Evolutionary conservation across 1,284 basidiomycete species (phyloP), one percentile per base, ranked within the genome.

Genomic region (Sphagnurus paluster): DNA sequence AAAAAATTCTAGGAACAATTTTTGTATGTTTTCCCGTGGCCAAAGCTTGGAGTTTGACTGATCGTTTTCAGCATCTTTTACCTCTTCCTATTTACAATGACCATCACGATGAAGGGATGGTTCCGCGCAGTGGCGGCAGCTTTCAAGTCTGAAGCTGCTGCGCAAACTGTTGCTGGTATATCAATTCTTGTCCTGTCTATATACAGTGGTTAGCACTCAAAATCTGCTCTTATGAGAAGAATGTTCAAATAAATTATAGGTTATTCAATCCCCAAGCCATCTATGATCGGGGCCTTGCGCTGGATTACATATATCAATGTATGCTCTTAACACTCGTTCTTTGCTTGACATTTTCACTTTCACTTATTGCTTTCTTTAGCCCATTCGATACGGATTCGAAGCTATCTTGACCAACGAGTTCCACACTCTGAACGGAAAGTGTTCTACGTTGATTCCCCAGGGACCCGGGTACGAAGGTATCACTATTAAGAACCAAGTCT

Each of bases 221-320:
- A n/a, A n/a, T n/a, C n/a, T n/a, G n/a, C n/a, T n/a, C n/a, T n/a
- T n/a, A n/a, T n/a, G n/a, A n/a, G n/a, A n/a, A n/a, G n/a, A n/a
- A n/a, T n/a, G n/a, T n/a, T n/a, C n/a, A n/a, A n/a, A n/a, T n/a
- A n/a, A 76, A 77, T 57, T 24, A 58, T 48, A 38, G 62, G 71
- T 29, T 75, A 72, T 47, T 64, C 66, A 41, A 67, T 74, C 26
- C 70, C 70, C 1, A 63, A 61, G 32, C 73, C 77, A 1, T 72
- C 69, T 21, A 85, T 87, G 80, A 79, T 82, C 13, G 78, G 77
- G 6, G 81, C 78, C 2, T 63, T 87, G 44, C 68, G 70, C 16
- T 87, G 85, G 85, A 77, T 86, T 28, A 76, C 76, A 2, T 83
- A 75, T 38, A 71, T 84, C 25, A 82, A 84, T 49, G 80, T 76